Percentiles rank a stretch among this genome's conserved stretches.
Conservation (phyloP, 306 rosid genomes). For the Dryas octopetala region DNA sequence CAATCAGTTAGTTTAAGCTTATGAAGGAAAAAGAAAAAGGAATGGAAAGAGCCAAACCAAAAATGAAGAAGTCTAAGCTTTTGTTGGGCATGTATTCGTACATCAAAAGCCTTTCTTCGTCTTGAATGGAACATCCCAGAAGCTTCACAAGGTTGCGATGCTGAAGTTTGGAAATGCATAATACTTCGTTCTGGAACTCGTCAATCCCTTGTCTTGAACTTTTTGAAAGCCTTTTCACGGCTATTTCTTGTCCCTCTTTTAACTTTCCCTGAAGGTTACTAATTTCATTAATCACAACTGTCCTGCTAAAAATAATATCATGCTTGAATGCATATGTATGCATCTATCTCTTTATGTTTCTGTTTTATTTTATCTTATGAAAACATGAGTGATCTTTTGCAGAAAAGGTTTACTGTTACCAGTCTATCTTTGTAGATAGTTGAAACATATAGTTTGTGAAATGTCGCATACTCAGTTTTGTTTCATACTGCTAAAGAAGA, state of each 20-base stretch:
- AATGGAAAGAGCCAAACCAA: conserved; percentile 22
- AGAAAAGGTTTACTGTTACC: not conserved
- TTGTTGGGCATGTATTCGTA: conserved; percentile 58
- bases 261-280: conserved; percentile 27
- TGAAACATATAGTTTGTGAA: not conserved
- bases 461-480: not conserved
- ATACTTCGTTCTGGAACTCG: conserved; percentile 56
- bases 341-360: too few species aligned
- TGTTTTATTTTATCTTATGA: not conserved
- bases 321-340: not conserved
- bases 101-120: conserved; percentile 45
- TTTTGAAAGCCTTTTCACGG: conserved; percentile 55
- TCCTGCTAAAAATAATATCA: not conserved
- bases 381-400: not conserved
- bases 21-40: not conserved
- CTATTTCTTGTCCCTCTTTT: conserved; percentile 38
- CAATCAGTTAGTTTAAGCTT: not conserved
- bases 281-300: not conserved
- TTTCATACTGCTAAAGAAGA: not conserved
- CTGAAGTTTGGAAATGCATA: conserved; percentile 36
- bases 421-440: not conserved
- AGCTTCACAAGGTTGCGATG: conserved; percentile 57
- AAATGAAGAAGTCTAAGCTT: conserved; percentile 32
- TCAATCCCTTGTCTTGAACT: conserved; percentile 52
- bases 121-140: conserved; percentile 50